Base-by-base conservation (phyloP, 768 basidiomycete genomes). In the Strobilomyces confusus region DNA sequence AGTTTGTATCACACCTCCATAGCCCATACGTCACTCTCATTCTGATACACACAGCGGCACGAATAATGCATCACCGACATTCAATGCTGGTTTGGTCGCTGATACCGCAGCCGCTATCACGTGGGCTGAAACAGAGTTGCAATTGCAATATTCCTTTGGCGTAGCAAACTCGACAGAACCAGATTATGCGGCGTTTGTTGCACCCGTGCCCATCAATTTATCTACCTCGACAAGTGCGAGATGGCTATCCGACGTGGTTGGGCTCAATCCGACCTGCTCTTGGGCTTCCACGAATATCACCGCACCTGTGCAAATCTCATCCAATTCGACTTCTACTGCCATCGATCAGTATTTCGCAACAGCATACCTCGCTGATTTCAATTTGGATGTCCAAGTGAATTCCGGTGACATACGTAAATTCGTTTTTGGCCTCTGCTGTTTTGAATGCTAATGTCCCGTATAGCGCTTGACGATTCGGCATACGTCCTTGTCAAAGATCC, bases 271-370 rank as follows among this genome's bases (percentile, higher is more conserved):
- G 1, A 44, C 46, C 4, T 68, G 67, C 44, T 61, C 57, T n/a
- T 68, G 65, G 65, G 52, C 66, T 25, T 50, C 56, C 13, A 69
- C 68, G 7, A 67, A 69, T 43, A 36, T 68, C 15, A 61, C 61
- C 4, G 1, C 54, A 6, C 38, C 58, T 5, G 12, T 68, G 1
- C 34, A 57, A 36, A 7, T 61, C 12, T 32, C 58, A 11, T 1
- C 19, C 30, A 68, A 68, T 9, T 49, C 37, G 38, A 30, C 43
- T 14, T 20, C 33, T 14, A 8, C 37, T 12, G 8, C 1, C 8
- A 1, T 33, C 7, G 14, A 2, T 11, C 6, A 40, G 22, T 26
- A 45, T 34, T 4, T 62, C 9, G 44, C 52, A 38, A 63, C 59
- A 9, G 57, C 52, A 19, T 51, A 58, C 41, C 60, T 67, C 11